Evolutionary conservation across 2,329 filamentous ascomycete species (phyloP).

Genomic region (Ustilaginoidea virens): DNA sequence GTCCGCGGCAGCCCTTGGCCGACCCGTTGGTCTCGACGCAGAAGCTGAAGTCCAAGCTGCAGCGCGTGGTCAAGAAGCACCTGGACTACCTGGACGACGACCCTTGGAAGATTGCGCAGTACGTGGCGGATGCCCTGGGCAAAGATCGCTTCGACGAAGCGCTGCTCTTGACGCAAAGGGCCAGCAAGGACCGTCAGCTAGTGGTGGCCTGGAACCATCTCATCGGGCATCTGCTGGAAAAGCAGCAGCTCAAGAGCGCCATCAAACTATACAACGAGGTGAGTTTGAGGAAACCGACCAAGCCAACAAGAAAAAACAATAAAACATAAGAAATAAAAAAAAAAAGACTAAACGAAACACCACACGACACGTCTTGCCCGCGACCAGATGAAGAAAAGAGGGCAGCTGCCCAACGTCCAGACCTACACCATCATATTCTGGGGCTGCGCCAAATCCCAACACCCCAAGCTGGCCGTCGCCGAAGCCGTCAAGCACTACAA

Average conservation of each 20-base stretch:
- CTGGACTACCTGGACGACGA: slow-evolving; percentile 56
- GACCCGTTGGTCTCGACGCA: no score
- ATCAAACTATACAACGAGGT: slow-evolving; percentile 84
- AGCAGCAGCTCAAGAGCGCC: slow-evolving; percentile 44
- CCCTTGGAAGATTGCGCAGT: slow-evolving; percentile 54
- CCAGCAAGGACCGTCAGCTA: slow-evolving; percentile 49
- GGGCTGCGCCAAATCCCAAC: slow-evolving; percentile 49
- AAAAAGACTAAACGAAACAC: no score
- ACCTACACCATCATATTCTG: slow-evolving; percentile 76
- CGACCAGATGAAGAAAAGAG: slow-evolving; percentile 76
- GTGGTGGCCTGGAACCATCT: slow-evolving; percentile 80
- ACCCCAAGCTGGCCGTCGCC: slow-evolving; percentile 42
- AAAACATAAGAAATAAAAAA: no score
- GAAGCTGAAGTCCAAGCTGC: no score
- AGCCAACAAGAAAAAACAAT: no score
- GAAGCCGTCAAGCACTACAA: slow-evolving; percentile 66
- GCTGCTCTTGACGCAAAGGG: slow-evolving; percentile 48
- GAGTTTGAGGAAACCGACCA: slow-evolving; percentile 10
- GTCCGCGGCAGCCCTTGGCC: no score
- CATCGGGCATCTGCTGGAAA: slow-evolving; percentile 53
- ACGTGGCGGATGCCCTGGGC: slow-evolving; percentile 45
- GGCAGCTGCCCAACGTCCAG: slow-evolving; percentile 60
- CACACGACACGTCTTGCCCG: no score
- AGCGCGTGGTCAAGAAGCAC: slow-evolving; percentile 34
- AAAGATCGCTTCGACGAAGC: slow-evolving; percentile 51